Evolutionary conservation across 2,329 filamentous ascomycete species (phyloP).

Genomic region (Paracoccidioides brasiliensis): DNA sequence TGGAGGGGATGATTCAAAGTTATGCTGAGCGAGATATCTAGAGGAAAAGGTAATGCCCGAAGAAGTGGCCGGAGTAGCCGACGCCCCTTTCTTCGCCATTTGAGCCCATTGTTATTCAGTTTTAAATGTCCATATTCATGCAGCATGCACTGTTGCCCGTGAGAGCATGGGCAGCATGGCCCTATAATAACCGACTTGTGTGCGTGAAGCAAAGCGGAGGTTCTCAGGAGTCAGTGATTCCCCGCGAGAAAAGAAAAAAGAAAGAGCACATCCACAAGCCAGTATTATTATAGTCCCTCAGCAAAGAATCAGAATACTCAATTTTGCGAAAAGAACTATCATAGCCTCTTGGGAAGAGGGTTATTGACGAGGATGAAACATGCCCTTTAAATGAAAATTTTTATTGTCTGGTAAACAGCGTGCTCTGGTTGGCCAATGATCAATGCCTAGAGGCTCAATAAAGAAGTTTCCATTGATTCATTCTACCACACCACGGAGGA

Average conservation of each 20-base stretch:
- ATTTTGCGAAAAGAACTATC: background rate
- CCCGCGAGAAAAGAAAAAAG: background rate
- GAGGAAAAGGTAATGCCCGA: background rate
- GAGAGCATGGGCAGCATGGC: background rate
- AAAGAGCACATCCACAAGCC: background rate
- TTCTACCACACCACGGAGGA: too few species aligned
- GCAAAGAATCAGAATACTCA: background rate
- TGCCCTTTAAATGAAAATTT: background rate
- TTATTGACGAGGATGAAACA: background rate
- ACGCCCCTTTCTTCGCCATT: background rate
- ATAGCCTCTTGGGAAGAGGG: background rate
- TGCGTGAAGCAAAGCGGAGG: too few species aligned
- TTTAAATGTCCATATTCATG: background rate
- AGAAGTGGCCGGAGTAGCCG: background rate
- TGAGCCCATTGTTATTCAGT: background rate
- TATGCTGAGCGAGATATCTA: conserved; percentile 49
- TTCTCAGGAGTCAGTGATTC: too few species aligned
- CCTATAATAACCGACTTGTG: background rate
- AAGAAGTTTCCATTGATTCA: background rate
- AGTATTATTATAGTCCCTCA: background rate
- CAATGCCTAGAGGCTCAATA: background rate
- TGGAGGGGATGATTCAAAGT: conserved; percentile 72
- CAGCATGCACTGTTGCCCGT: background rate
- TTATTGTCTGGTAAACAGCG: background rate
- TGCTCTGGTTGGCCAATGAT: background rate